phyloP scores from a whole-genome alignment of 2,329 filamentous ascomycete genomes.

The Pseudomassariella vexata region DNA sequence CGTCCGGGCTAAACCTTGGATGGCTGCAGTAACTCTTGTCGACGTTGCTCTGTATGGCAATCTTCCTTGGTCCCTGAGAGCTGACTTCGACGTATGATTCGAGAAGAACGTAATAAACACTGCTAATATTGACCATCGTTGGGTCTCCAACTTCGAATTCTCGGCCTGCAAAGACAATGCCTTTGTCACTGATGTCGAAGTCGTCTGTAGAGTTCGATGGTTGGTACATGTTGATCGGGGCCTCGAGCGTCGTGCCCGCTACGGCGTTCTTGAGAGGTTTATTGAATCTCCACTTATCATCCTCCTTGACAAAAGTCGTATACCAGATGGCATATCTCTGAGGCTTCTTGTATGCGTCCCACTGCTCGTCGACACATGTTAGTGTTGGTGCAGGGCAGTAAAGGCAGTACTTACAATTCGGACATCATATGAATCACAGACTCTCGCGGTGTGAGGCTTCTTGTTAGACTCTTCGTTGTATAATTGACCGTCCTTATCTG shows the following conservation, averaged over 20 bases:
- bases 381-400: not conserved
- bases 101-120: constrained; percentile 27
- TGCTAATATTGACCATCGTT: constrained; percentile 8
- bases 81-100: constrained; percentile 22
- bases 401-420: constrained; percentile 22
- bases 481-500: constrained; percentile 23
- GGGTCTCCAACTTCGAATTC: constrained; percentile 12
- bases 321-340: constrained; percentile 32
- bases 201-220: constrained; percentile 12
- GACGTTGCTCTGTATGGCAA: constrained; percentile 13
- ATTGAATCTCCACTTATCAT: constrained; percentile 23
- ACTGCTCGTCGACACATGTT: constrained; percentile 16
- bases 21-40: constrained; percentile 11
- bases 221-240: constrained; percentile 21
- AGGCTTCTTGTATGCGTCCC: constrained; percentile 23
- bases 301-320: constrained; percentile 22
- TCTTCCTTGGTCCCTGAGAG: constrained; percentile 13
- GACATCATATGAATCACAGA: constrained; percentile 28
- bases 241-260: constrained; percentile 23
- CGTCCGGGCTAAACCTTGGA: constrained; percentile 31
- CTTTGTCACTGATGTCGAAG: constrained; percentile 27
- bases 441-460: constrained; percentile 21
- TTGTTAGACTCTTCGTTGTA: constrained; percentile 23
- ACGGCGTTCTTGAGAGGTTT: constrained; percentile 27
- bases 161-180: constrained; percentile 27